Evolutionary conservation across 2,329 filamentous ascomycete genomes (phyloP), one percentile per base, ranked within the genome.

Genomic region (Thermochaetoides dissita): DNA sequence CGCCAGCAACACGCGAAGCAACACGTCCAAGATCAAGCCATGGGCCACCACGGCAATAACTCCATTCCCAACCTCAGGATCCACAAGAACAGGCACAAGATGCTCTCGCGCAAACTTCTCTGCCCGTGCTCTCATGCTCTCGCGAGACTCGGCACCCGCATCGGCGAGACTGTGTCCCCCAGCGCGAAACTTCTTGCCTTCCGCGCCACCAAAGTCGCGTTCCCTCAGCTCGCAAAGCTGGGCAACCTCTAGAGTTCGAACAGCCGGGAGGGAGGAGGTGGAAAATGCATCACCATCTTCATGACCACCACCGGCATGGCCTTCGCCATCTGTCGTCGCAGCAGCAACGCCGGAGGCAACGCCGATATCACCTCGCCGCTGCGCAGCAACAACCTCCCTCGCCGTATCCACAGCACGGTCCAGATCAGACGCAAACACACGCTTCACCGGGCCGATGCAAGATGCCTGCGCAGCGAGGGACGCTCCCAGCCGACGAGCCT

Each of bases 401-500:
- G 84, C 85, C 1, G 86, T 93, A 51, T 72, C 74, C 37, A 65
- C 69, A 0, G 87, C 84, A 43, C 88, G 76, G 49, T 79, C 74
- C 6, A 94, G 70, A 51, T 87, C 76, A 6, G 87, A 94, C 2
- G 84, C 74, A 59, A 86, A 91, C 46, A 93, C 64, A 47, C 79
- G 71, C n/a, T 66, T 71, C 50, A 84, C 52, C 7, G 55, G 48
- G 11, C 55, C 52, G 46, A 60, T 49, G 24, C 36, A 11, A 8
- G 51, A 36, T 29, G 45, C 36, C 31, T 54, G 56, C 11, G 53
- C 46, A 1, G 63, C 61, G 6, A 94, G 72, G 53, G 83, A 69
- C 10, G 69, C 58, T 29, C 76, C 86, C 1, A 94, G 69, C 30
- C 76, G 74, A 36, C 71, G 74, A n/a, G 83, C 77, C 60, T 94